Percentiles rank a stretch among this genome's conserved stretches.
Evolutionary conservation across 2,329 filamentous ascomycete species (phyloP).

Genomic region (Clonostachys sp.): DNA sequence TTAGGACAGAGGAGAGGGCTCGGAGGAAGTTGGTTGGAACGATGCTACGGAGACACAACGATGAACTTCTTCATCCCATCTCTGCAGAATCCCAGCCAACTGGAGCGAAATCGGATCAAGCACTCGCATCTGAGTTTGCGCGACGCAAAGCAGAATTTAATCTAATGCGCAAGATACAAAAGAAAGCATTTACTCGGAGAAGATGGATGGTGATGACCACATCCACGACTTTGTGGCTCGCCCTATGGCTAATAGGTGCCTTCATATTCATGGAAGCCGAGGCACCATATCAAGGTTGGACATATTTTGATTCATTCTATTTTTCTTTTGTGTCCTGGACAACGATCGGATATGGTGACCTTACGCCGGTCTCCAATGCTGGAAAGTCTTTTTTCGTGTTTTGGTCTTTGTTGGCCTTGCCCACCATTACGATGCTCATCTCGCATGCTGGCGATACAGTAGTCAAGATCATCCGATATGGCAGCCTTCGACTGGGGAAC

Average conservation of each 20-base stretch:
- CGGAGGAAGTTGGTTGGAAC: constrained; percentile 40
- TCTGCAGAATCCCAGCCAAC: constrained; percentile 6
- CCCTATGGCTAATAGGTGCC: constrained; percentile 79
- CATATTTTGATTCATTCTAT: constrained; percentile 79
- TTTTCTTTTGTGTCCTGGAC: constrained; percentile 80
- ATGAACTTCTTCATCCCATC: constrained; percentile 46
- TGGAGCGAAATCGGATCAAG: neutral
- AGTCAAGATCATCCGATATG: constrained; percentile 55
- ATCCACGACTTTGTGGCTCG: constrained; percentile 63
- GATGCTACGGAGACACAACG: constrained; percentile 38
- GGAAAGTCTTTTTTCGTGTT: constrained; percentile 89
- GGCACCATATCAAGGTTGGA: constrained; percentile 52
- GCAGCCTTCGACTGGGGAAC: constrained; percentile 50
- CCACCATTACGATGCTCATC: constrained; percentile 83
- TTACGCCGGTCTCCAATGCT: constrained; percentile 70
- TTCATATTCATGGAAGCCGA: constrained; percentile 62
- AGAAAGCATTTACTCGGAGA: constrained; percentile 56
- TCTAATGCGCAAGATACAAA: constrained; percentile 78
- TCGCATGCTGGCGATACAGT: constrained; percentile 82
- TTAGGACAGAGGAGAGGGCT: constrained; percentile 56
- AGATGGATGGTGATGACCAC: constrained; percentile 70
- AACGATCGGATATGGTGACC: constrained; percentile 85
- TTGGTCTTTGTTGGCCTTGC: constrained; percentile 81
- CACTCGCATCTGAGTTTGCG: constrained; percentile 38
- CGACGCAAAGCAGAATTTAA: constrained; percentile 68